Evolutionary conservation across 2,329 filamentous ascomycete genomes (phyloP).

Genomic region (Pseudocercospora crystallina): DNA sequence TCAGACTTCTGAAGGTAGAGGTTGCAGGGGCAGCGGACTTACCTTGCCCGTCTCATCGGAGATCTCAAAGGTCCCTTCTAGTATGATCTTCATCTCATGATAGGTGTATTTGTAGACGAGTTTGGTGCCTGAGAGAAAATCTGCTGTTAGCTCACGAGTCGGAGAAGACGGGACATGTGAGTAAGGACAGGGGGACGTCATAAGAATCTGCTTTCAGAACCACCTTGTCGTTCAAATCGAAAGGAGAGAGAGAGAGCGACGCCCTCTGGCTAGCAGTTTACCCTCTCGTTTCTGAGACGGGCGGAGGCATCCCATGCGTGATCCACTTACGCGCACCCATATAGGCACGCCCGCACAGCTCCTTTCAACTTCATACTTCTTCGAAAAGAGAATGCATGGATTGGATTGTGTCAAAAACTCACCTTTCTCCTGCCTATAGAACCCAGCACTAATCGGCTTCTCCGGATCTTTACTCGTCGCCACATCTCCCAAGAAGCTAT

Average conservation of each 20-base stretch:
- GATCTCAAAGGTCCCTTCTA: slow-evolving; percentile 67
- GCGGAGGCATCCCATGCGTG: too few relatives aligned
- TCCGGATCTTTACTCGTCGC: slow-evolving; percentile 53
- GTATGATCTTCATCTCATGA: slow-evolving; percentile 72
- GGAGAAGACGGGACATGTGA: background rate
- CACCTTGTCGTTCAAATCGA: too few relatives aligned
- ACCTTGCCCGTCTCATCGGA: slow-evolving; percentile 57
- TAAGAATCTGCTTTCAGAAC: too few relatives aligned
- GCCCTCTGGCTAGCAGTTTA: too few relatives aligned
- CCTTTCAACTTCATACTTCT: background rate
- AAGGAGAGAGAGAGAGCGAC: too few relatives aligned
- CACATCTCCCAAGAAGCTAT: slow-evolving; percentile 66
- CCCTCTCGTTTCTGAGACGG: background rate
- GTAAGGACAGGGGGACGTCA: background rate
- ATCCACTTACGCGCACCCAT: too few relatives aligned
- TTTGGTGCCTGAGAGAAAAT: slow-evolving; percentile 48
- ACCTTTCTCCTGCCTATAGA: slow-evolving; percentile 67
- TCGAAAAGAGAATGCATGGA: background rate
- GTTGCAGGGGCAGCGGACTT: too few relatives aligned
- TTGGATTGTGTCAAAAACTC: background rate
- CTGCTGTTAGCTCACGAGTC: background rate
- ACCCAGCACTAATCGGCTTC: slow-evolving; percentile 62
- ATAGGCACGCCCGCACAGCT: too few relatives aligned
- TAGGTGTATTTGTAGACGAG: slow-evolving; percentile 69
- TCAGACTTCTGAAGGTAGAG: too few relatives aligned